phyloP scores from a whole-genome alignment of 768 basidiomycete species.

The Collybiopsis confluens region DNA sequence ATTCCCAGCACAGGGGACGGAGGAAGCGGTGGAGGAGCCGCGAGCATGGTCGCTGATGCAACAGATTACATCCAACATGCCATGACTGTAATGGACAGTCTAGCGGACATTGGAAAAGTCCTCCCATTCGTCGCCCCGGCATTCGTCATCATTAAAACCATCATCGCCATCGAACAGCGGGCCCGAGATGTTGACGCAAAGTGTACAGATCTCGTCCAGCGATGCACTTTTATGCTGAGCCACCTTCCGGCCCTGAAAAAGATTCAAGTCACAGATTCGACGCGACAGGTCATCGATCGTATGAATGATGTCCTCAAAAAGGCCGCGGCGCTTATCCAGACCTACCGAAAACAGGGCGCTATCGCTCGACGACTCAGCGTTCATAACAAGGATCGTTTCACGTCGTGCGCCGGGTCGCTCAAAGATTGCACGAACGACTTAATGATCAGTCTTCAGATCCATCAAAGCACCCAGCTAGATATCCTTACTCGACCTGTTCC shows the following conservation, averaged over 20 bases:
- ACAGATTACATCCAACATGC: constrained; percentile 20
- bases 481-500: constrained; percentile 33
- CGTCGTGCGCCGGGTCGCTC: constrained; percentile 24
- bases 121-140: constrained; percentile 35
- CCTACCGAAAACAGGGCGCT: constrained; percentile 32
- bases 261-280: constrained; percentile 27
- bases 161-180: constrained; percentile 32
- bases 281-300: constrained; percentile 31
- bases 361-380: constrained; percentile 34
- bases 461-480: constrained; percentile 32
- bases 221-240: constrained; percentile 39
- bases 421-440: constrained; percentile 32
- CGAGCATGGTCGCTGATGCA: neutral
- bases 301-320: constrained; percentile 34
- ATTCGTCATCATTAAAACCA: constrained; percentile 34
- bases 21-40: neutral
- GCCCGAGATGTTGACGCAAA: constrained; percentile 36
- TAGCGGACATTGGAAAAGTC: constrained; percentile 31
- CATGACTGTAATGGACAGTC: constrained; percentile 23
- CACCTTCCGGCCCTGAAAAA: constrained; percentile 30
- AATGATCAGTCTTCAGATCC: constrained; percentile 38
- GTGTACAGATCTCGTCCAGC: constrained; percentile 35
- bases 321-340: constrained; percentile 33
- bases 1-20: too few species aligned
- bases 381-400: constrained; percentile 33